Conservation (phyloP, 805 yeast species). For the Yarrowia keelungensis region DNA sequence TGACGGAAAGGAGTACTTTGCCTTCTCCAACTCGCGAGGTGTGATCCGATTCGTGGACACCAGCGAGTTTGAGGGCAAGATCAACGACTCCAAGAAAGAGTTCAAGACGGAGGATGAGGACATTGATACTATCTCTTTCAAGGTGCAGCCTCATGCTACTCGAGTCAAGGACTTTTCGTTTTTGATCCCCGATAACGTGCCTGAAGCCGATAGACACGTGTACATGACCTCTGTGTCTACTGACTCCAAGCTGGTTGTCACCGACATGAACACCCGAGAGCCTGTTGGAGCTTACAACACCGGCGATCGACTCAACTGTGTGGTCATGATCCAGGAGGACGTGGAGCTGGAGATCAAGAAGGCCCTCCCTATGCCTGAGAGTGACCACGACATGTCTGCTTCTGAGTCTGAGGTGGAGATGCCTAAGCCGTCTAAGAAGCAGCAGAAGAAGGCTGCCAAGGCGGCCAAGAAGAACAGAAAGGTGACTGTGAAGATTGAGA, state of each 20-base stretch:
- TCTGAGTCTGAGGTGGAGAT: slow-evolving; percentile 45
- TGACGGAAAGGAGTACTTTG: slow-evolving; percentile 62
- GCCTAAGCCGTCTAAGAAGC: slow-evolving; percentile 38
- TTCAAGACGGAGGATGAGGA: slow-evolving; percentile 47
- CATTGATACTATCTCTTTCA: slow-evolving; percentile 51
- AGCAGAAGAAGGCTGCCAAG: slow-evolving; percentile 40
- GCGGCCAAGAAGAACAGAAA: slow-evolving; percentile 7
- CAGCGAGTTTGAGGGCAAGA: slow-evolving; percentile 49
- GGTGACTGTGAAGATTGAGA: slow-evolving; percentile 25
- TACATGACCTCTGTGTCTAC: slow-evolving; percentile 84
- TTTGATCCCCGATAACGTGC: slow-evolving; percentile 38
- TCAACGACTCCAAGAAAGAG: slow-evolving; percentile 43
- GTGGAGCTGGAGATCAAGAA: slow-evolving; percentile 85
- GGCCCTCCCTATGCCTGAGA: slow-evolving; percentile 63
- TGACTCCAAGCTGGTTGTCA: slow-evolving; percentile 90
- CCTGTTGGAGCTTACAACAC: slow-evolving; percentile 90
- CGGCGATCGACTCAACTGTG: slow-evolving; percentile 90
- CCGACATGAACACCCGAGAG: slow-evolving; percentile 74
- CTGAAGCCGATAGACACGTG: slow-evolving; percentile 52
- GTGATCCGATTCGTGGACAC: slow-evolving; percentile 60
- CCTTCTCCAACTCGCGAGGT: slow-evolving; percentile 76
- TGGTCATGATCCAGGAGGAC: slow-evolving; percentile 70
- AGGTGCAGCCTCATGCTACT: slow-evolving; percentile 78
- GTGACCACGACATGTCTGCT: slow-evolving; percentile 45
- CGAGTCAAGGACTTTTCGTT: slow-evolving; percentile 82